Base-by-base conservation (phyloP, 768 basidiomycete genomes). In the Termitomyces sp. region DNA sequence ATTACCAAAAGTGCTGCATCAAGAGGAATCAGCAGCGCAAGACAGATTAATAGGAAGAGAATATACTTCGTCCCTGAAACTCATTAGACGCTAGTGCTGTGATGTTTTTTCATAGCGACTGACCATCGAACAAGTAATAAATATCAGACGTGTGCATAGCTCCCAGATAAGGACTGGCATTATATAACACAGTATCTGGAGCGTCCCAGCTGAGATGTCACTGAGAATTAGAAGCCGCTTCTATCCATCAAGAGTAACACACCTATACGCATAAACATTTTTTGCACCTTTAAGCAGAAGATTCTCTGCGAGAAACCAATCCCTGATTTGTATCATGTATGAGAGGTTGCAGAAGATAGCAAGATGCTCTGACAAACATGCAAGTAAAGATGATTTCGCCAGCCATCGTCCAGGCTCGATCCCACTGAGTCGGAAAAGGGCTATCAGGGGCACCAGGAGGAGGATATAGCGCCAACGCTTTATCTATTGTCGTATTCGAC, bases 111-210 rank as follows among this genome's bases (percentile, higher is more conserved):
- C n/a, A 20, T n/a, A 27, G 45, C n/a, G 12, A 50, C 70, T 61
- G 60, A 73, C 77, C 78, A 57, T 75, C 70, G 50, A 79, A 78
- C 11, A 78, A 61, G 55, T 69, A 78, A 54, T 76, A 78, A 6
- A 79, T 58, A 63, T 79, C 78, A 3, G 76, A 76, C 0, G 77
- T 77, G 60, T 78, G 77, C 68, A 73, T 75, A 1, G 74, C 75
- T 13, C 77, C 78, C 52, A 69, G 60, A 54, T 68, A 79, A 0
- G 76, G 76, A 27, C 59, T 68, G 13, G 63, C 63, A 41, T 75
- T 69, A 55, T 66, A 75, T 7, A 75, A 30, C 2, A 78, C 75
- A 3, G 76, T 69, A 60, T 78, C 72, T 20, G 78, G 75, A 16
- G 77, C 73, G 63, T 79, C 74, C 74, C 77, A 79, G 31, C 78